These are phyloP conservation scores for Eucalyptus erythrocorys DNA, from an alignment of 345 rosid genomes.

Conservation along the genomic window DNA sequence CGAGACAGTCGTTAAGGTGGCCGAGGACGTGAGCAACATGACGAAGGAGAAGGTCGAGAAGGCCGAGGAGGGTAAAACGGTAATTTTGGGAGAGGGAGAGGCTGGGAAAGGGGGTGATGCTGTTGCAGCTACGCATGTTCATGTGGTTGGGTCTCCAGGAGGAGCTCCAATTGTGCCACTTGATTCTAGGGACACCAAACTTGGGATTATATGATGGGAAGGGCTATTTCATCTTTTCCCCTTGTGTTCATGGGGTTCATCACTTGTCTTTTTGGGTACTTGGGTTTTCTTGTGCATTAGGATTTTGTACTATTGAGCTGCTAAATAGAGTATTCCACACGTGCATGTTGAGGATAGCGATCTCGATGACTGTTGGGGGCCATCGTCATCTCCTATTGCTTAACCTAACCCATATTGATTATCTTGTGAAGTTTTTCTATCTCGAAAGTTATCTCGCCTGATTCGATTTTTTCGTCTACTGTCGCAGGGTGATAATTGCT, in stretches of 20 bases:
- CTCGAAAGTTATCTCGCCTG: rapidly evolving
- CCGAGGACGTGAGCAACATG: constrained; percentile 22
- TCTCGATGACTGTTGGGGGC: rapidly evolving
- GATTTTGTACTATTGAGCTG: not conserved
- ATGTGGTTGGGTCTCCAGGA: not conserved
- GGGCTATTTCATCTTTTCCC: not conserved
- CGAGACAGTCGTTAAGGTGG: constrained; percentile 21
- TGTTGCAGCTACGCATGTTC: not conserved
- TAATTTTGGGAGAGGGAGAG: not conserved
- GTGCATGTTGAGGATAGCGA: rapidly evolving
- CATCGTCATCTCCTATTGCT: not conserved
- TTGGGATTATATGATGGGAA: constrained; percentile 2
- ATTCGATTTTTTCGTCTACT: no score
- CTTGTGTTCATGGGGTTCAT: not conserved
- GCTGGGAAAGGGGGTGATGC: not conserved
- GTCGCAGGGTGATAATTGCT: no score
- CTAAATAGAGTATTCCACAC: not conserved
- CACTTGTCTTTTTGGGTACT: not conserved
- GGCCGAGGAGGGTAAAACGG: constrained; percentile 24
- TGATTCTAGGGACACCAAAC: constrained; percentile 5
- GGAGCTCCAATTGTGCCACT: constrained; percentile 8
- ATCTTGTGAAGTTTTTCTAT: not conserved
- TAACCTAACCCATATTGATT: not conserved
- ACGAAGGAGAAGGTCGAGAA: constrained; percentile 26
- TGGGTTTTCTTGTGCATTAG: not conserved